Evolutionary conservation across 2,329 filamentous ascomycete genomes (phyloP).

Genomic region (Diaporthe longicolla): DNA sequence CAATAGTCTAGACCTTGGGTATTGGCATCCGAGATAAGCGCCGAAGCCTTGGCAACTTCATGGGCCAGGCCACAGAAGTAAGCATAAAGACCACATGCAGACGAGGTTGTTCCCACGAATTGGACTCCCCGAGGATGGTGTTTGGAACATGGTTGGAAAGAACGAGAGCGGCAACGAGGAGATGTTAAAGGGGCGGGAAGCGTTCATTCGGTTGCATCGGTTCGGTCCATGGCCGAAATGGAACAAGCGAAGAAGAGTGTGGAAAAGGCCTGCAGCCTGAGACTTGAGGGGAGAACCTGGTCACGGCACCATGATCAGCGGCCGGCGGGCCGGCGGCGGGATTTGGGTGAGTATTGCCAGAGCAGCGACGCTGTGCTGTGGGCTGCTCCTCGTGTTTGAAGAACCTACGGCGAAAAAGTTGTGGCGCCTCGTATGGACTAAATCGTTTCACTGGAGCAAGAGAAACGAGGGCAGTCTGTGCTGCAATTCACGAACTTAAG

Average conservation of each 20-base stretch:
- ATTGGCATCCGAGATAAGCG: conserved; percentile 5
- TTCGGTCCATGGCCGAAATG: not conserved
- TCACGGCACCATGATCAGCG: conserved; percentile 1
- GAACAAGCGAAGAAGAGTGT: conserved; percentile 12
- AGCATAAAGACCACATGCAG: conserved; percentile 34
- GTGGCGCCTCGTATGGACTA: not conserved
- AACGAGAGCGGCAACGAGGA: conserved; percentile 48
- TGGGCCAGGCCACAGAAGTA: not conserved
- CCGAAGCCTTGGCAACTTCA: not conserved
- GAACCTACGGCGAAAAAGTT: not conserved
- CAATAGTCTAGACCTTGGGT: not conserved
- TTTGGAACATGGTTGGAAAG: conserved; percentile 53
- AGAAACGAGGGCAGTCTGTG: not conserved
- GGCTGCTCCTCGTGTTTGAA: not conserved
- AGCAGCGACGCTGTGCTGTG: not conserved
- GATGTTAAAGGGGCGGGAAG: conserved; percentile 48
- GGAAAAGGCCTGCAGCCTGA: conserved; percentile 3
- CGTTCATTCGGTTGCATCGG: conserved; percentile 51
- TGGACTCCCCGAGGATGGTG: conserved; percentile 53
- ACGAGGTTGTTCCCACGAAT: conserved; percentile 51
- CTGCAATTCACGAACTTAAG: not conserved
- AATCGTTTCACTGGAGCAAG: not conserved
- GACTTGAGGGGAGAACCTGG: not conserved
- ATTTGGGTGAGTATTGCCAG: not conserved
- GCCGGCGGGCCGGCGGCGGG: conserved; percentile 29